Conservation (phyloP, 2,329 filamentous ascomycete species). For the Neonectria ditissima region DNA sequence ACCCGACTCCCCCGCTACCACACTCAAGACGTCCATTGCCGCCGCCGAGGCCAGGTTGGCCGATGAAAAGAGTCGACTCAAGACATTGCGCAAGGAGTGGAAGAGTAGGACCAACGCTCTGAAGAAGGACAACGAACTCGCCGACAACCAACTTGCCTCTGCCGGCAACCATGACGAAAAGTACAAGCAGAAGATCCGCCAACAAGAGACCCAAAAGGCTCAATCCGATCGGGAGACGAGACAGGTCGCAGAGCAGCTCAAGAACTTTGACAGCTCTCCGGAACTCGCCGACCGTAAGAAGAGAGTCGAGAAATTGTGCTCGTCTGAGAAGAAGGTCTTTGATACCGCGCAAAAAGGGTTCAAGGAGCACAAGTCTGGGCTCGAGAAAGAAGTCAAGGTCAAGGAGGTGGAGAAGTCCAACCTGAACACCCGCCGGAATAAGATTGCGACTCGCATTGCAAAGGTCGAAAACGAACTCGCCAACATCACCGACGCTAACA, state of each 20-base stretch:
- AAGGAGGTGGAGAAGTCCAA: constrained; percentile 73
- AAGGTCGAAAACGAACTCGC: constrained; percentile 80
- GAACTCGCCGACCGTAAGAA: constrained; percentile 70
- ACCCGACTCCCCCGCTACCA: constrained; percentile 81
- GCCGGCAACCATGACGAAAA: constrained; percentile 81
- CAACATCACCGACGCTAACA: constrained; percentile 76
- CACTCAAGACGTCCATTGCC: constrained; percentile 80
- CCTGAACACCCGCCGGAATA: constrained; percentile 76
- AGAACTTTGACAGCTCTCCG: constrained; percentile 72
- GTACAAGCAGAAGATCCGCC: constrained; percentile 78
- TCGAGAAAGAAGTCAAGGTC: constrained; percentile 72
- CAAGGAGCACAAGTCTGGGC: constrained; percentile 68
- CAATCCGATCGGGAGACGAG: constrained; percentile 70
- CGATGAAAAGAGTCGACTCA: constrained; percentile 76
- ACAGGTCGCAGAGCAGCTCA: constrained; percentile 68
- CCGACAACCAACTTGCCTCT: constrained; percentile 74
- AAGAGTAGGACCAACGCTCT: constrained; percentile 74
- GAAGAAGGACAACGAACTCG: constrained; percentile 79
- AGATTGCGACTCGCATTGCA: constrained; percentile 75
- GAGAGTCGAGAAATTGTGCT: constrained; percentile 64
- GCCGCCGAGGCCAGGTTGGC: constrained; percentile 77
- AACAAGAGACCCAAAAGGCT: constrained; percentile 79
- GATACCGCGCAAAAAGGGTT: constrained; percentile 67
- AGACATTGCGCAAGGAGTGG: constrained; percentile 79
- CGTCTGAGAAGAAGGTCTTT: constrained; percentile 68